phyloP scores from a whole-genome alignment of 2,329 filamentous ascomycete genomes.

The Coleophoma eucalyptorum region DNA sequence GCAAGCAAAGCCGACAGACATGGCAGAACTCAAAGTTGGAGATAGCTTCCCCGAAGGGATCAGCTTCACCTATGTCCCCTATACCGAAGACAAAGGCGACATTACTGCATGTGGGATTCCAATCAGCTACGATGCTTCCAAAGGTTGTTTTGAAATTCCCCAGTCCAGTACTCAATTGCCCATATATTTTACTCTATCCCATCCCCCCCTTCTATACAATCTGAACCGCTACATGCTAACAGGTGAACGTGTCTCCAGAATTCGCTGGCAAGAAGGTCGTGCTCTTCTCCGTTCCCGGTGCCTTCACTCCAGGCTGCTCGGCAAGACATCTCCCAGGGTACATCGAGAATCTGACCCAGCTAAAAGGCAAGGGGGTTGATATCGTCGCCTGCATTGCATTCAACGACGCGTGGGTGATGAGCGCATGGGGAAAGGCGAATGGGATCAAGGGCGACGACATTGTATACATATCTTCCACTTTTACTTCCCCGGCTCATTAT shows the following conservation, averaged over 20 bases:
- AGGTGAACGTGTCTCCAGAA: constrained; percentile 30
- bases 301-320: constrained; percentile 69
- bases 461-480: constrained; percentile 30
- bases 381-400: constrained; percentile 62
- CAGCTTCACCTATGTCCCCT: background rate
- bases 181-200: too few relatives aligned
- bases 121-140: background rate
- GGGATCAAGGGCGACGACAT: constrained; percentile 59
- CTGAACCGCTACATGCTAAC: too few relatives aligned
- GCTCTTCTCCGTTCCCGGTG: constrained; percentile 64
- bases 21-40: background rate
- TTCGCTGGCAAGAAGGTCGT: constrained; percentile 70
- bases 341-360: constrained; percentile 54
- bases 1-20: background rate
- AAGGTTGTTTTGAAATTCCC: background rate
- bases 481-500: too few relatives aligned
- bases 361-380: constrained; percentile 65
- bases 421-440: constrained; percentile 70
- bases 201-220: too few relatives aligned
- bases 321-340: constrained; percentile 66
- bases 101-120: background rate
- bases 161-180: too few relatives aligned
- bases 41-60: background rate
- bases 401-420: constrained; percentile 71
- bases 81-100: background rate